Conservation (phyloP, 441 rosid genomes). For the Macaranga tanarius region DNA sequence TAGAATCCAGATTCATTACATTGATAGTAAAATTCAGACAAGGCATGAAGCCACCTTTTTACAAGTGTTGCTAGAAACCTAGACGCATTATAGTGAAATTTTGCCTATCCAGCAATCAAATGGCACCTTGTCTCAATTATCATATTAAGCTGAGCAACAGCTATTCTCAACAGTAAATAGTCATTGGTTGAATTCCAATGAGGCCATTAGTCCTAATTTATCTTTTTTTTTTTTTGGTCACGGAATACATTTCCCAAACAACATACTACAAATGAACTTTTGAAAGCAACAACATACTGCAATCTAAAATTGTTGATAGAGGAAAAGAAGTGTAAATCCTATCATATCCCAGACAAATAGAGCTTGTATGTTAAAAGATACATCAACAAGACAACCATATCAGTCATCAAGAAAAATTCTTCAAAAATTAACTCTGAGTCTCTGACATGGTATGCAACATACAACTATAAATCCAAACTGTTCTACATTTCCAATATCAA, state of each 20-base stretch:
- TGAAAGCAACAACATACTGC: not conserved
- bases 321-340: not conserved
- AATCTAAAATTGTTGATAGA: not conserved
- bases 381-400: no score
- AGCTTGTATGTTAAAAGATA: no score
- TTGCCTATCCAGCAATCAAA: not conserved
- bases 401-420: no score
- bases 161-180: not conserved
- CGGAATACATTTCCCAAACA: not conserved
- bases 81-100: not conserved
- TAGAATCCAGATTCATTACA: not conserved
- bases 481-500: not conserved
- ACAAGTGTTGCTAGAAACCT: not conserved
- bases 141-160: not conserved
- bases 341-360: not conserved
- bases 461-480: no score
- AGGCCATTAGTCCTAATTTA: not conserved
- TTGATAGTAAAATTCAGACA: no score
- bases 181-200: not conserved
- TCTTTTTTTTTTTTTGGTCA: not conserved
- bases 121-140: not conserved
- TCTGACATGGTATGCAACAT: no score
- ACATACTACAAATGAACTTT: not conserved
- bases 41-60: no score
- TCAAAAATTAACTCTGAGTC: no score